Conservation (phyloP, 495 filamentous ascomycete species). For the Tuber microsphaerosporum region DNA sequence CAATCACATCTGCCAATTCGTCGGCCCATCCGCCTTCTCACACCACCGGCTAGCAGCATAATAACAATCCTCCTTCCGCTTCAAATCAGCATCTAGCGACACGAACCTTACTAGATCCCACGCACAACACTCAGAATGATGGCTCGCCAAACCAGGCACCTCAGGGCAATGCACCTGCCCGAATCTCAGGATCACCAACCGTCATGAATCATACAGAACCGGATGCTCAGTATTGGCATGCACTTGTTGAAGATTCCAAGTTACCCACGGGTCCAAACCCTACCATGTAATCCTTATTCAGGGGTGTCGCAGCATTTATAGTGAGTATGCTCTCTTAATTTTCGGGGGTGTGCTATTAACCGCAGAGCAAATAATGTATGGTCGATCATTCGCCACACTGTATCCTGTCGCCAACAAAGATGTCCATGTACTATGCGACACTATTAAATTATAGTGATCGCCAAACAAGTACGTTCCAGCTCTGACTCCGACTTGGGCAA, state of each 20-base stretch:
- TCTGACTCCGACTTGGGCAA: neutral
- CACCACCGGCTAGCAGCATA: neutral
- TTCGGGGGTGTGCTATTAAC: neutral
- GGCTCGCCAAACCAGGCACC: neutral
- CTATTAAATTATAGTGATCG: no score
- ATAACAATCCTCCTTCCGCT: neutral
- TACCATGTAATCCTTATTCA: constrained; percentile 16
- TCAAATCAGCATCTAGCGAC: neutral
- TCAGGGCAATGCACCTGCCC: neutral
- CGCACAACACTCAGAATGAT: neutral
- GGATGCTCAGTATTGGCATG: constrained; percentile 18
- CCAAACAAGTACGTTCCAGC: constrained; percentile 11
- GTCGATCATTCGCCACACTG: constrained; percentile 20
- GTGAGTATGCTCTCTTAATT: constrained; percentile 1
- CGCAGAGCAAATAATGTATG: constrained; percentile 16
- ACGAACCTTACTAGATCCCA: neutral
- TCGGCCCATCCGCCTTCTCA: neutral
- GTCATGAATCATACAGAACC: neutral
- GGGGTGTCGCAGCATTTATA: constrained; percentile 25
- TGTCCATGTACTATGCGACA: no score
- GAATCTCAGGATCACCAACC: neutral
- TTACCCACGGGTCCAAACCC: constrained; percentile 20
- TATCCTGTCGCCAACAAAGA: constrained; percentile 24
- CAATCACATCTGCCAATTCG: neutral
- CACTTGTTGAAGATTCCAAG: constrained; percentile 12